Conservation (phyloP, 139 green algal species). For the Chlorella sp. region DNA sequence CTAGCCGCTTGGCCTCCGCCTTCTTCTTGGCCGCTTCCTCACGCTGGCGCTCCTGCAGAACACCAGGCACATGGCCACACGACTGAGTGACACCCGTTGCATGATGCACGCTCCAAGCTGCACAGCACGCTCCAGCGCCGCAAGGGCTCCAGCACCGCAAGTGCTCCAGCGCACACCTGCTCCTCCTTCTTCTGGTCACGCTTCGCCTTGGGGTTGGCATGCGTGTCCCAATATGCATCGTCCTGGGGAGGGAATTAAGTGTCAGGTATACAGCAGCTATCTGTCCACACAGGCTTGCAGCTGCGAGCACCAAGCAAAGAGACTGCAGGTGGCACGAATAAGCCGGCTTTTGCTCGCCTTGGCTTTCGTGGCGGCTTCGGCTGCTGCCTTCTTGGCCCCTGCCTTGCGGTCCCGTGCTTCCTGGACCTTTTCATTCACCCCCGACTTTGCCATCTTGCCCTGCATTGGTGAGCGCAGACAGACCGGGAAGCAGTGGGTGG, state of each 20-base stretch:
- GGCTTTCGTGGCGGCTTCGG: conserved; percentile 35
- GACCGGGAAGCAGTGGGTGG: too few relatives aligned
- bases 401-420: conserved; percentile 54
- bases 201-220: conserved; percentile 64
- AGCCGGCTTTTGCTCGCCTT: conserved; percentile 15
- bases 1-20: conserved; percentile 69
- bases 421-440: conserved; percentile 50
- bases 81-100: too few relatives aligned
- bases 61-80: too few relatives aligned
- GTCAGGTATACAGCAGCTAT: too few relatives aligned
- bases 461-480: too few relatives aligned
- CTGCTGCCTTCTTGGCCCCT: conserved; percentile 40
- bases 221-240: conserved; percentile 61
- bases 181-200: conserved; percentile 70
- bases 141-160: not conserved
- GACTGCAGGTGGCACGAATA: too few relatives aligned
- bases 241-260: conserved; percentile 31
- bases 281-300: too few relatives aligned
- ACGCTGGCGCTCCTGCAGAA: conserved; percentile 49
- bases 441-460: not conserved
- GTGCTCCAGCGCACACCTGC: conserved; percentile 44
- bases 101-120: too few relatives aligned
- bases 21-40: conserved; percentile 63
- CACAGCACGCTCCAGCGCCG: too few relatives aligned
- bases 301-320: not conserved